phyloP scores from a whole-genome alignment of 371 early-diverging fungal genomes.

The Rhizopus sp. region DNA sequence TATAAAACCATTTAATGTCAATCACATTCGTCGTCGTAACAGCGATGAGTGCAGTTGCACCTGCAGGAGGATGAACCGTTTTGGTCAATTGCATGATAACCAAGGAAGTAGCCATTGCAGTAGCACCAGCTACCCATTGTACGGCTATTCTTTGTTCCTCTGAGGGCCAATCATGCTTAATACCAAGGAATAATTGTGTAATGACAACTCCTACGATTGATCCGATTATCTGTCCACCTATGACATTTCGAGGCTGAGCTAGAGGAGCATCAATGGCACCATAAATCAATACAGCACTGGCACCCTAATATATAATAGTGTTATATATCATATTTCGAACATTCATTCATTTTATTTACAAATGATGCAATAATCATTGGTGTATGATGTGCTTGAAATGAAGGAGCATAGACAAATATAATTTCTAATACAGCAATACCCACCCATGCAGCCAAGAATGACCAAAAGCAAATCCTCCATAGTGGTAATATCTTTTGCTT shows the following conservation, averaged over 20 bases:
- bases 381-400: conserved; percentile 27
- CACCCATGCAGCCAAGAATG: conserved; percentile 51
- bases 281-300: conserved; percentile 70
- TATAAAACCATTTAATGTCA: conserved; percentile 61
- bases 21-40: conserved; percentile 43
- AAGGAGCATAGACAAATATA: conserved; percentile 28
- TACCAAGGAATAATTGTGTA: conserved; percentile 54
- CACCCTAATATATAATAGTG: conserved; percentile 42
- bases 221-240: conserved; percentile 66
- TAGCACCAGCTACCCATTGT: conserved; percentile 68
- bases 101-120: conserved; percentile 70
- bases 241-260: conserved; percentile 71
- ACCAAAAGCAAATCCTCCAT: conserved; percentile 43
- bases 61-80: conserved; percentile 77
- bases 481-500: conserved; percentile 16
- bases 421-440: conserved; percentile 43
- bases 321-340: conserved; percentile 4
- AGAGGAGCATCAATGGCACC: conserved; percentile 73
- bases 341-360: conserved; percentile 33
- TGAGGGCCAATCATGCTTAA: conserved; percentile 34
- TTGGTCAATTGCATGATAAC: conserved; percentile 68
- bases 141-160: conserved; percentile 33
- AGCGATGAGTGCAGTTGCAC: conserved; percentile 73
- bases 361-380: conserved; percentile 52
- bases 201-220: conserved; percentile 67